phyloP scores from a whole-genome alignment of 768 basidiomycete genomes.

The Mycena polygramma region DNA sequence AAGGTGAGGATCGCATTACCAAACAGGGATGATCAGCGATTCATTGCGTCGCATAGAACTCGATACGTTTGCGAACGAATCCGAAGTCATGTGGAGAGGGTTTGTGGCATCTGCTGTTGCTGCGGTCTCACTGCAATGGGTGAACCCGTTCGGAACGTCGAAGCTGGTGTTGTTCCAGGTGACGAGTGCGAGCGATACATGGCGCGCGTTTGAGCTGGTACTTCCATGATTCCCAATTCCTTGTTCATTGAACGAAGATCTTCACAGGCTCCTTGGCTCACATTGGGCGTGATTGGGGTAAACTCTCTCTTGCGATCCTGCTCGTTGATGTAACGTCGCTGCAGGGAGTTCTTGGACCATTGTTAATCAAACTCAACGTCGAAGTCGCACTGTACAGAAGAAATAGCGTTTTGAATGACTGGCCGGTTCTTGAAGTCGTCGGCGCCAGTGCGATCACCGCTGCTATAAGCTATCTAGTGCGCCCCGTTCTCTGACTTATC shows the following conservation, averaged over 20 bases:
- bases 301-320: conserved; percentile 28
- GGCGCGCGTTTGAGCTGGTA: conserved; percentile 82
- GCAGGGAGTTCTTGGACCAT: conserved; percentile 75
- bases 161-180: conserved; percentile 88
- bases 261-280: conserved; percentile 76
- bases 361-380: conserved; percentile 77
- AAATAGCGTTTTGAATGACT: conserved; percentile 66
- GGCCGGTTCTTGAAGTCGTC: conserved; percentile 77
- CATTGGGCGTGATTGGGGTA: conserved; percentile 74
- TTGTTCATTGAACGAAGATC: conserved; percentile 7
- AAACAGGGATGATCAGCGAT: neutral
- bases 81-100: conserved; percentile 87
- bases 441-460: conserved; percentile 74
- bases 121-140: conserved; percentile 84
- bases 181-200: conserved; percentile 69
- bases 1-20: conserved; percentile 58
- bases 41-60: conserved; percentile 57
- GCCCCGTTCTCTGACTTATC: conserved; percentile 33
- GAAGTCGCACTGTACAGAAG: conserved; percentile 72
- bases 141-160: conserved; percentile 89
- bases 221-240: neutral
- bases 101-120: conserved; percentile 92
- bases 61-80: conserved; percentile 76
- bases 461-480: conserved; percentile 76
- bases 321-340: conserved; percentile 19